phyloP scores from a whole-genome alignment of 176 grass and related monocot species.

The bread wheat (Triticum aestivum) region IWGSC_CS_RefSeq_v2.1 NC_057803.1:93924150-93924649 shows the following conservation, averaged over 20 bases:
- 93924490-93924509: too few relatives aligned
- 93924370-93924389: neutral
- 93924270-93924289: neutral
- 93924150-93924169: neutral
- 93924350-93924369: neutral
- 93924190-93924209: neutral
- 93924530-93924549: too few relatives aligned
- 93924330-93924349: neutral
- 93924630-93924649: too few relatives aligned
- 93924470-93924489: too few relatives aligned
- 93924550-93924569: too few relatives aligned
- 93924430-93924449: too few relatives aligned
- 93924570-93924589: too few relatives aligned
- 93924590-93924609: too few relatives aligned
- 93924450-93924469: too few relatives aligned
- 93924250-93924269: constrained; percentile 38
- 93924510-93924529: too few relatives aligned
- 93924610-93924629: too few relatives aligned
- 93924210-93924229: constrained; percentile 22
- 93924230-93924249: constrained; percentile 25
- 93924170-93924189: neutral
- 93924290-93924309: neutral
- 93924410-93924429: too few relatives aligned
- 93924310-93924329: neutral
- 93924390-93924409: neutral